Base-by-base conservation (phyloP, 1,284 basidiomycete genomes). In the Anthracocystis setariae region DNA sequence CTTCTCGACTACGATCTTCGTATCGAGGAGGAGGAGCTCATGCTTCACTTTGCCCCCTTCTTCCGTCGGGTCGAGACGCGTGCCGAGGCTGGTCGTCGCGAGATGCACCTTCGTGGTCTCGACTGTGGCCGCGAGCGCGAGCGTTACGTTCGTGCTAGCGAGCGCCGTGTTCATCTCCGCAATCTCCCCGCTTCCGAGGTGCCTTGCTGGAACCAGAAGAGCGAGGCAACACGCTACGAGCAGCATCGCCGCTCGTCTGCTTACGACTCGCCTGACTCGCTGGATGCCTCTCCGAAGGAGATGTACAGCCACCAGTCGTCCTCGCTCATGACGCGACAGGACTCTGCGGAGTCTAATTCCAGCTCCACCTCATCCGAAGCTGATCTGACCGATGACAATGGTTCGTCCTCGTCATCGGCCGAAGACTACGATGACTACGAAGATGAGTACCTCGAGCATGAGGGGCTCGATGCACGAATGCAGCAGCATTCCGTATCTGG, bases 1-100 rank as follows among this genome's bases (percentile, higher is more conserved):
- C 71, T 82, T 17, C 80, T 82, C 55, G 81, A 82, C 70, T 82
- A 82, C 73, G 81, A 82, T 48, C 76, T 82, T 24, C 75, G 81
- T 24, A 76, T 82, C 53, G 80, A 82, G 53, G 81, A 82, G 68
- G 75, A 82, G 15, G 81, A 82, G 70, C 68, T 82, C 35, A 69
- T 77, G 57, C 72, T 68, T 33, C 81, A 82, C 76, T 82, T 82
- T 52, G 60, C 58, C 24, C 81, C 80, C 47, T 82, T 82, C 68
- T 78, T 82, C 76, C 77, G 79, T 27, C 77, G 75, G 15, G 68
- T 73, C 46, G 80, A 81, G 65, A 77, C 75, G 9, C 75, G 74
- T 27, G 74, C 77, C 24, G 76, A 79, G 57, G 76, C 76, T 15
- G 80, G 81, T 29, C 74, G 78, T 40, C 77, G 81, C 38, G 78